A percentile compares a stretch with the other conserved stretches of the same genome.
Conservation (phyloP, 176 grass and related monocot species). For the Triticum urartu region DNA sequence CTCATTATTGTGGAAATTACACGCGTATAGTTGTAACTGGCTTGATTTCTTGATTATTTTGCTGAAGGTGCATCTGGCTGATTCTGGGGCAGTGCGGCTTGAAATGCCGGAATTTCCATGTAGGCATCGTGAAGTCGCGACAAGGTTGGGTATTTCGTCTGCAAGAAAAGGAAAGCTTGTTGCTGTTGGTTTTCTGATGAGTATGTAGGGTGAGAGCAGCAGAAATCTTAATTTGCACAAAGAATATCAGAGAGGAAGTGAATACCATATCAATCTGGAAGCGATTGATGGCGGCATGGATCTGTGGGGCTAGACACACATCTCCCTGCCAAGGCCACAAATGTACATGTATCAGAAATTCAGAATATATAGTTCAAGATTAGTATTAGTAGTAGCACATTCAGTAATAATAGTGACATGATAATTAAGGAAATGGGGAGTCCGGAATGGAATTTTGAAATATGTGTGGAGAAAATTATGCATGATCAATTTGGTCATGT, state of each 20-base stretch:
- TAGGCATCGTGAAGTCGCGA: constrained; percentile 58
- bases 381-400: neutral
- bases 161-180: constrained; percentile 19
- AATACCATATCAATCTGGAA: constrained; percentile 66
- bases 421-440: neutral
- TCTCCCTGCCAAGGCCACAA: constrained; percentile 43
- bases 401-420: neutral
- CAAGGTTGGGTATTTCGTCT: constrained; percentile 66
- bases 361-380: neutral
- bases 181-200: neutral
- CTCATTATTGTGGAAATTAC: neutral
- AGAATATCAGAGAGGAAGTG: neutral
- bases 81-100: constrained; percentile 61
- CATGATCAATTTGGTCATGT: neutral
- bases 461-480: neutral
- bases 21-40: neutral
- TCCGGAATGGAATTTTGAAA: neutral
- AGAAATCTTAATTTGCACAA: neutral
- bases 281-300: constrained; percentile 39
- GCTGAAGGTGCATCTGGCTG: constrained; percentile 62
- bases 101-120: constrained; percentile 64
- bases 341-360: neutral
- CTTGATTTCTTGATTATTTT: neutral
- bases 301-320: constrained; percentile 66
- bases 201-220: neutral